Evolutionary conservation across 2,329 filamentous ascomycete genomes (phyloP), one percentile per base, ranked within the genome.

Genomic region (Leptographium radiaticola): DNA sequence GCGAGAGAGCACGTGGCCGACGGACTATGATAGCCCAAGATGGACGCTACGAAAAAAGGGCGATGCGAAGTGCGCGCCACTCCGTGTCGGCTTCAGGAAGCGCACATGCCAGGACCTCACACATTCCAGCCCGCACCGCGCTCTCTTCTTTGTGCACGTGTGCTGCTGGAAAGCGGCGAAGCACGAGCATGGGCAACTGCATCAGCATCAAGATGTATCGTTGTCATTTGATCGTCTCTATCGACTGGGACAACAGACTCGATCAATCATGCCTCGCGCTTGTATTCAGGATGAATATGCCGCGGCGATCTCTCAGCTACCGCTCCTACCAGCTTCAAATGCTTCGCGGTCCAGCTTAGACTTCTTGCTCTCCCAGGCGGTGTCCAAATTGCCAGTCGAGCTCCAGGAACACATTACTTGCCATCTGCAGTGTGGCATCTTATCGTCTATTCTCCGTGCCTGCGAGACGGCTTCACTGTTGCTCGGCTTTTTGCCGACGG

Each of bases 161-260:
- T 56, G 54, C 46, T 56, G 51, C 31, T 56, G 51, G 51, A 48
- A 56, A 15, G 44, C 48, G 15, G 48, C 49, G 25, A n/a, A n/a
- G n/a, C n/a, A 42, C 8, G 16, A 7, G 38, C 11, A 9, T 16
- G 36, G 8, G 36, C 16, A 40, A 16, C 12, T 9, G 18, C 46
- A 36, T 15, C 46, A 18, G 30, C 46, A 38, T n/a, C 15, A 7
- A 36, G 16, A 36, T 25, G 39, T 15, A 38, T 16, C 6, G 45
- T 18, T 48, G 43, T 2, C 47, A 4, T 53, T 53, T 31, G 4
- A 12, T 20, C 38, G 31, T 6, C 51, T 56, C 2, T 56, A 53
- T 39, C 18, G 18, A 18, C 25, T 46, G 18, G 44, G 13, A 20
- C 7, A 30, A 15, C 44, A 46, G 18, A 46, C 44, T 15, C 18